Evolutionary conservation across 306 rosid genomes (phyloP), one percentile per base, ranked within the genome.

Genomic region (Albizia julibrissin): DNA sequence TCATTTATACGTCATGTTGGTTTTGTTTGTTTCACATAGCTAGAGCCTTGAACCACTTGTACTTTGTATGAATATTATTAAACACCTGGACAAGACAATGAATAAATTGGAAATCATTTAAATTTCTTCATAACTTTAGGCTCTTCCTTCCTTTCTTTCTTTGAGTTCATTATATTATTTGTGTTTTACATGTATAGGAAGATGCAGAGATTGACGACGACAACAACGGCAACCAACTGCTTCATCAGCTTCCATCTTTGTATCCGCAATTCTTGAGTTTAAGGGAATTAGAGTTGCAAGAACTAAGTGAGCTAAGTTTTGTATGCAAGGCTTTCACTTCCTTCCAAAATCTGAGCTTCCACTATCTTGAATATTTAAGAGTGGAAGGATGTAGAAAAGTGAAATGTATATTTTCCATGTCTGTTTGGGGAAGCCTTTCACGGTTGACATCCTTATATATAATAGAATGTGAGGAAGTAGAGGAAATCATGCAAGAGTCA

Each of bases 221-320:
- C 18, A 37, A 1, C 40, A 59, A 24, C 15, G 2, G 16, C 10
- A 26, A n/a, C 33, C 66, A 59, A 24, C 5, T 1, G 16, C 33
- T 24, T 22, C 0, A 3, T 59, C 66, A 59, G 10, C 33, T 3
- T 11, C 31, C 66, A 59, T 4, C 24, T 24, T 24, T 24, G 5
- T 22, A 8, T n/a, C 66, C 33, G 12, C 0, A 0, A 1, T 1
- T 0, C 8, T 10, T 59, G 14, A 0, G 0, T 10, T 59, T 59
- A 24, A 3, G 0, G 1, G 31, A 59, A 10, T 59, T 59, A 59
- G 31, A 59, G 31, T 59, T 24, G 3, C 66, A 59, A 59, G 10
- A 59, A 3, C 66, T 59, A 2, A 22, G 31, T 24, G 66, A 59
- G 31, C 16, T 59, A 7, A 24, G 29, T 59, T 24, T 7, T 5